Percentiles rank a stretch among this genome's conserved stretches.
phyloP scores from a whole-genome alignment of 2,329 filamentous ascomycete species.

The Colletotrichum musicola region DNA sequence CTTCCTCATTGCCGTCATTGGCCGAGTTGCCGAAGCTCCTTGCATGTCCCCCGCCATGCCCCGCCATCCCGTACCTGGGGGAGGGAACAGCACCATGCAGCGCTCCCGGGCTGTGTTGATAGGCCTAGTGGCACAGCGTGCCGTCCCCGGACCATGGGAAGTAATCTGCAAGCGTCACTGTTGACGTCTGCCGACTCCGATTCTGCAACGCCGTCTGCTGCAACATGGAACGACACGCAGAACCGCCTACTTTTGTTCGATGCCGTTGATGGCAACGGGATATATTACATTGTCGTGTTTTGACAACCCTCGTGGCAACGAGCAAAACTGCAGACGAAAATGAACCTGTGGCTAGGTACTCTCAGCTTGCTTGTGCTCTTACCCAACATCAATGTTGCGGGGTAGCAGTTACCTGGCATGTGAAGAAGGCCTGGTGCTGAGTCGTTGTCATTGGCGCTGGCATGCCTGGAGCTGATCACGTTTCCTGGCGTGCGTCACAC shows the following conservation, averaged over 20 bases:
- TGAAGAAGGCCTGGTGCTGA: constrained; percentile 29
- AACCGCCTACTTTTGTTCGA: neutral
- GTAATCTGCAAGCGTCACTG: constrained; percentile 16
- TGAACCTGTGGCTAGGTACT: neutral
- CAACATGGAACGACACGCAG: neutral
- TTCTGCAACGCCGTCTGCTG: constrained; percentile 26
- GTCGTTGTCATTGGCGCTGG: constrained; percentile 28
- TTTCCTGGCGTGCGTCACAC: constrained; percentile 31
- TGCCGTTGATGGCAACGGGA: too few species aligned
- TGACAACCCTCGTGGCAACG: neutral
- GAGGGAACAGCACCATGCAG: neutral
- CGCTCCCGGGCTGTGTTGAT: neutral
- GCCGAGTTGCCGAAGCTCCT: constrained; percentile 58
- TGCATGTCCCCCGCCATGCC: constrained; percentile 38
- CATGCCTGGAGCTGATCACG: constrained; percentile 22
- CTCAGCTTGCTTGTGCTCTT: neutral
- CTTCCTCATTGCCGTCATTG: constrained; percentile 54
- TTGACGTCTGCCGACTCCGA: constrained; percentile 32
- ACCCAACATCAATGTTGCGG: constrained; percentile 22
- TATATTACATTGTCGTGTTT: too few species aligned
- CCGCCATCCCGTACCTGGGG: constrained; percentile 29
- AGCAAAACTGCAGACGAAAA: neutral
- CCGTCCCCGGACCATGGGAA: constrained; percentile 30
- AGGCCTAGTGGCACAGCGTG: neutral
- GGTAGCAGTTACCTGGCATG: constrained; percentile 30